These are phyloP conservation scores for Mucor mucedo DNA, from an alignment of 371 early-diverging fungal species.

Conservation along the genomic window DNA sequence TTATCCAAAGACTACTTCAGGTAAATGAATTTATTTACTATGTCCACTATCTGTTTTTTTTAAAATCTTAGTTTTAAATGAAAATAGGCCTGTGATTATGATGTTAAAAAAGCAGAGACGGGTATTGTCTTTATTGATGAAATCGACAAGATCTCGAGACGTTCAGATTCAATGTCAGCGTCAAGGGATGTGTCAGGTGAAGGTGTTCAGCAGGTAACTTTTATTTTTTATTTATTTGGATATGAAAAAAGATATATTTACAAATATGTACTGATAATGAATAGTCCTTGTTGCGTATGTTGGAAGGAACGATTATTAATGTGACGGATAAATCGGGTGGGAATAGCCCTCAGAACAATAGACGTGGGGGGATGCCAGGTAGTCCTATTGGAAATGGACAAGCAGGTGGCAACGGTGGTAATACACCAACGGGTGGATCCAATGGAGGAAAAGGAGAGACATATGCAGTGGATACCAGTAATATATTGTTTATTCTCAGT, in stretches of 20 bases:
- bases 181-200: conserved; percentile 92
- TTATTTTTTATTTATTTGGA: too few relatives aligned
- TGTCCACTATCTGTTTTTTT: background rate
- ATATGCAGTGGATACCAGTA: conserved; percentile 86
- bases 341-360: conserved; percentile 36
- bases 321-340: conserved; percentile 81
- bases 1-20: conserved; percentile 85
- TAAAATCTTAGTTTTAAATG: too few relatives aligned
- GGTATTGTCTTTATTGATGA: conserved; percentile 95
- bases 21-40: conserved; percentile 29
- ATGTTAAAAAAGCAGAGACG: conserved; percentile 82
- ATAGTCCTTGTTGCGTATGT: conserved; percentile 76
- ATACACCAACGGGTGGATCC: conserved; percentile 3
- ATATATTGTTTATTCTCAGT: conserved; percentile 88
- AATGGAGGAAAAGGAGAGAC: conserved; percentile 71
- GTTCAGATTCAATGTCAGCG: conserved; percentile 73
- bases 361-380: conserved; percentile 39
- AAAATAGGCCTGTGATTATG: conserved; percentile 77
- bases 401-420: conserved; percentile 47
- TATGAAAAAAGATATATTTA: too few relatives aligned
- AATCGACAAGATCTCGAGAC: conserved; percentile 85
- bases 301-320: conserved; percentile 87
- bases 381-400: conserved; percentile 31
- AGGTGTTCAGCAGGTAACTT: conserved; percentile 84
- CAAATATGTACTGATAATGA: too few relatives aligned